These are phyloP conservation scores for Neohortaea acidophila DNA, from an alignment of 495 filamentous ascomycete species.

Conservation along the genomic window DNA sequence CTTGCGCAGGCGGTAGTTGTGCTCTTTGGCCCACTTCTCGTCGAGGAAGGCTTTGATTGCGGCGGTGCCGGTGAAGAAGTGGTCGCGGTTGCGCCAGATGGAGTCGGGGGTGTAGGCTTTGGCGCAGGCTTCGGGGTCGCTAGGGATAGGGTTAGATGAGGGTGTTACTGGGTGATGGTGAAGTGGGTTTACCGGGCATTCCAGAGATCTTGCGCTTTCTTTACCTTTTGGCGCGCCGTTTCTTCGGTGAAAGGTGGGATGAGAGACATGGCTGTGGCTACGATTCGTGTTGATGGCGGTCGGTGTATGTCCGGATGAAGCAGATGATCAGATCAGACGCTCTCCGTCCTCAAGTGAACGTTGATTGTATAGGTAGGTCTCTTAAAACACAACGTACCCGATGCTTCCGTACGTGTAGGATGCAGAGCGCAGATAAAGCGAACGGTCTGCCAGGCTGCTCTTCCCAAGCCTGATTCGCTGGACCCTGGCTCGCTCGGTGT, in stretches of 20 bases:
- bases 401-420: no score
- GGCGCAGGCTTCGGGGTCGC: constrained; percentile 48
- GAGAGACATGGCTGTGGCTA: constrained; percentile 40
- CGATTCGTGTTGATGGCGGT: no score
- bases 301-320: no score
- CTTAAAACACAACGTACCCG: no score
- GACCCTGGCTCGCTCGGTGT: no score
- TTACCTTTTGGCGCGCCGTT: constrained; percentile 64
- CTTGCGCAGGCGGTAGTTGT: constrained; percentile 60
- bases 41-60: constrained; percentile 57
- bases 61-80: constrained; percentile 54
- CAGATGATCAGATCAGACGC: no score
- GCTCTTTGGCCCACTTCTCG: constrained; percentile 63
- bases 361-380: no score
- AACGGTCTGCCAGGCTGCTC: no score
- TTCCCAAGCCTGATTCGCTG: no score
- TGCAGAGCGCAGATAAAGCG: no score
- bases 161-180: no score
- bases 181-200: constrained; percentile 48
- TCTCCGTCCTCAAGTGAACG: no score
- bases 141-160: constrained; percentile 20
- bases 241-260: constrained; percentile 69
- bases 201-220: constrained; percentile 73
- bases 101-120: constrained; percentile 60
- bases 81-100: constrained; percentile 69